Conservation (phyloP, 179 eudicot genomes). For the Patellifolia procumbens region DNA sequence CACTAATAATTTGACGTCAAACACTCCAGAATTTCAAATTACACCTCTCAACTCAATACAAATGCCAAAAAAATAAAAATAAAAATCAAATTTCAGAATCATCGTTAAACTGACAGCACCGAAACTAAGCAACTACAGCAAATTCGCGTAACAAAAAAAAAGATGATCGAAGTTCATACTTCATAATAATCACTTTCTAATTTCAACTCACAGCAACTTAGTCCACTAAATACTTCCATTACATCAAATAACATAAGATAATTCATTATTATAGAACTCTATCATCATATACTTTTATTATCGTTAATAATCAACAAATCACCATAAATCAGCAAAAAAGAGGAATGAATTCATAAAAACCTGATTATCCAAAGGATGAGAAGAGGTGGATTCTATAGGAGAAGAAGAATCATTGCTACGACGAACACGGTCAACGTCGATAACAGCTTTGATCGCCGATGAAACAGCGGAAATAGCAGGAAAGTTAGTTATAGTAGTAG, state of each 20-base stretch:
- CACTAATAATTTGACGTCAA: neutral
- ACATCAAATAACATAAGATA: neutral
- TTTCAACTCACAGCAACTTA: neutral
- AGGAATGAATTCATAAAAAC: slow-evolving; percentile 2
- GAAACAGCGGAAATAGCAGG: slow-evolving; percentile 26
- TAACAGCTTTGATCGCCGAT: slow-evolving; percentile 47
- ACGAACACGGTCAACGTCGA: slow-evolving; percentile 48
- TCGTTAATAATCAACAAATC: neutral
- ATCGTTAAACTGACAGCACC: neutral
- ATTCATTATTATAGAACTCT: no score
- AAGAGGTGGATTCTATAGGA: slow-evolving; percentile 21
- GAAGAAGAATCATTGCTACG: slow-evolving; percentile 13
- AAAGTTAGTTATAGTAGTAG: no score
- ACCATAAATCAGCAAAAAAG: neutral
- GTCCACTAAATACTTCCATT: neutral
- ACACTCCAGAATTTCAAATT: no score
- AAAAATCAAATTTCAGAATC: neutral
- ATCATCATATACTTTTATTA: no score
- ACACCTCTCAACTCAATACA: neutral
- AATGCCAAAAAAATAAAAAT: neutral
- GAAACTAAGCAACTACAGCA: neutral
- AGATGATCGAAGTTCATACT: neutral
- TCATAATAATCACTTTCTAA: neutral
- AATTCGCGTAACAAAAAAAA: neutral
- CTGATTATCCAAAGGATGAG: slow-evolving; percentile 30